Percentiles rank a stretch among this genome's conserved stretches.
Conservation (phyloP, 257 asterid species). For the Scutellaria minor region DNA sequence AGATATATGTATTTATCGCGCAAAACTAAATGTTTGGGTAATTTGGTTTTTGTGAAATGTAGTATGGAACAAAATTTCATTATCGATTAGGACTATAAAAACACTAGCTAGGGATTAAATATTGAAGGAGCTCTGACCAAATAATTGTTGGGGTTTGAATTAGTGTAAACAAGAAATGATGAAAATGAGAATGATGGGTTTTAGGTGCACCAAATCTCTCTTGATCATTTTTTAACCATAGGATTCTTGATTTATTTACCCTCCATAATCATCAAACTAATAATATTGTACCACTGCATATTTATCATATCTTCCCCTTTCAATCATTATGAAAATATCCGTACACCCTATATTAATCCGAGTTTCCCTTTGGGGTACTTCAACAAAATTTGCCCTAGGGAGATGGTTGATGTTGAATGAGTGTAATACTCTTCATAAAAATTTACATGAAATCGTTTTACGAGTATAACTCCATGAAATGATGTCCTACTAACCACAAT, state of each 20-base stretch:
- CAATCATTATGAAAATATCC: background rate
- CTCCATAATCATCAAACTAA: constrained; percentile 25
- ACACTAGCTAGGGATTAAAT: too few relatives aligned
- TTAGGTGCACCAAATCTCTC: constrained; percentile 32
- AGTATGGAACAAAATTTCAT: too few relatives aligned
- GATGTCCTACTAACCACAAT: too few relatives aligned
- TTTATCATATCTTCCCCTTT: constrained; percentile 19
- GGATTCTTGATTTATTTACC: constrained; percentile 33
- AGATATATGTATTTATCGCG: too few relatives aligned
- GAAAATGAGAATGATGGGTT: constrained; percentile 26
- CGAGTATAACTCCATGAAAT: too few relatives aligned
- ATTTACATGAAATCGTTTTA: too few relatives aligned
- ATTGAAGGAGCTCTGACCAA: background rate
- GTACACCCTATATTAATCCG: constrained; percentile 23
- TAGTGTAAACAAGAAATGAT: constrained; percentile 7
- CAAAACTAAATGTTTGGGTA: too few relatives aligned
- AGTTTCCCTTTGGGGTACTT: background rate
- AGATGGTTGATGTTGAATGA: background rate
- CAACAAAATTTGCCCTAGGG: background rate
- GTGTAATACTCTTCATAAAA: background rate
- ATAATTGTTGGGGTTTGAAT: constrained; percentile 6
- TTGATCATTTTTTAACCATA: constrained; percentile 25
- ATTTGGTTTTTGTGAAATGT: too few relatives aligned
- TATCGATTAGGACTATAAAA: too few relatives aligned
- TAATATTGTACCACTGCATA: constrained; percentile 10